These are phyloP conservation scores for Penicillium freii DNA, from an alignment of 2,329 filamentous ascomycete genomes.

Conservation along the genomic window DNA sequence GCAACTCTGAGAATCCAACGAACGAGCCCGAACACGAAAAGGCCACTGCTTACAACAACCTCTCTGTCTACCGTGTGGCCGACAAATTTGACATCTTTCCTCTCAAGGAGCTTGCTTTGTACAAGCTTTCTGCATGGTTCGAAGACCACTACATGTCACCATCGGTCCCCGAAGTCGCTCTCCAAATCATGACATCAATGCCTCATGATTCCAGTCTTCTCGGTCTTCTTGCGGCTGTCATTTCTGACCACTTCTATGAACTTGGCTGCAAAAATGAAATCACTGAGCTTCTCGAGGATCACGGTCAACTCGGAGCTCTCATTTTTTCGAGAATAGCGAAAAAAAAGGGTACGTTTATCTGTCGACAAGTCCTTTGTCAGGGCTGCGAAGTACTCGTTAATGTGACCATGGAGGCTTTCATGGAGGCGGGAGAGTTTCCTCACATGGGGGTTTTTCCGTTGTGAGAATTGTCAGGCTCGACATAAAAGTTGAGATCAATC, in stretches of 20 bases:
- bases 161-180: background rate
- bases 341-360: background rate
- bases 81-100: background rate
- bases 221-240: background rate
- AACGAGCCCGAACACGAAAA: too few relatives aligned
- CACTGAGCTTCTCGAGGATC: background rate
- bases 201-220: background rate
- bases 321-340: background rate
- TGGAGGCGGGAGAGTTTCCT: background rate
- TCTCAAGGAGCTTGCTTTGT: background rate
- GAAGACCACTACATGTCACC: background rate
- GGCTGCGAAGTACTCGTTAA: background rate
- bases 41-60: background rate
- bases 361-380: background rate
- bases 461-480: background rate
- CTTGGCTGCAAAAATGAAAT: background rate
- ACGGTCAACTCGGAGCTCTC: background rate
- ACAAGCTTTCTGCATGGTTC: background rate
- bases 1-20: background rate
- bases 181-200: background rate
- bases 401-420: background rate
- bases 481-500: background rate
- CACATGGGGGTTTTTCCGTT: background rate
- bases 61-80: background rate
- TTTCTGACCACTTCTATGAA: background rate